Conservation (phyloP, 495 filamentous ascomycete genomes). For the Podospora conica region DNA sequence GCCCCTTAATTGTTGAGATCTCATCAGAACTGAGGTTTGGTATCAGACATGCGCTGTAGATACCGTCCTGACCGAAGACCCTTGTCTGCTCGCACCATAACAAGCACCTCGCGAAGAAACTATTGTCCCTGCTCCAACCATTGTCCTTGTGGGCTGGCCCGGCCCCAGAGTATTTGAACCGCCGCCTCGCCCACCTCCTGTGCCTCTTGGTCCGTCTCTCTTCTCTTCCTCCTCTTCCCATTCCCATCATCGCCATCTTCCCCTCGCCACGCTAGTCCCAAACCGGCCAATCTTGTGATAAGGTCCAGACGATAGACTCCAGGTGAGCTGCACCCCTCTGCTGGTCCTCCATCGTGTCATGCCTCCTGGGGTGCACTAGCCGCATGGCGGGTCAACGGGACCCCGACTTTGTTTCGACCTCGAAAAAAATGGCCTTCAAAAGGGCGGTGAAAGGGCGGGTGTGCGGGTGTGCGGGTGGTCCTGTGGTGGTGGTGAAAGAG, state of each 20-base stretch:
- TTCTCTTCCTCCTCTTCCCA: neutral
- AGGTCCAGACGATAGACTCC: neutral
- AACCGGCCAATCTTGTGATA: neutral
- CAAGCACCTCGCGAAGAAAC: neutral
- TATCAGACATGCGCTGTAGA: slow-evolving; percentile 8
- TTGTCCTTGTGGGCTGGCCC: slow-evolving; percentile 6
- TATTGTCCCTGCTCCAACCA: slow-evolving; percentile 5
- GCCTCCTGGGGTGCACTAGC: neutral
- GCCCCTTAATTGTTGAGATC: slow-evolving; percentile 7
- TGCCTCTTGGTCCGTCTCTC: slow-evolving; percentile 2
- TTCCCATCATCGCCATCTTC: neutral
- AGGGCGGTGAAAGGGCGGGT: neutral
- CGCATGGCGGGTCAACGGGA: no score
- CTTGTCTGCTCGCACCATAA: slow-evolving; percentile 1
- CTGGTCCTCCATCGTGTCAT: neutral
- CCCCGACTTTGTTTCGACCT: neutral
- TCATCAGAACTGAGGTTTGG: neutral
- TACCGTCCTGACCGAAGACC: slow-evolving; percentile 2
- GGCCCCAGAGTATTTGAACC: slow-evolving; percentile 12
- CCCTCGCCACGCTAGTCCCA: neutral
- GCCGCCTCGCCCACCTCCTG: slow-evolving; percentile 6
- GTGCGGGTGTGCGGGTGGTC: neutral
- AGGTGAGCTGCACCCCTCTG: neutral
- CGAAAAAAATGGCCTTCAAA: neutral
- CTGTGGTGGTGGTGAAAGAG: slow-evolving; percentile 20